These are phyloP conservation scores for Ambrosia hybrid DNA, from an alignment of 140 eudicot species.

Conservation along the genomic window DNA sequence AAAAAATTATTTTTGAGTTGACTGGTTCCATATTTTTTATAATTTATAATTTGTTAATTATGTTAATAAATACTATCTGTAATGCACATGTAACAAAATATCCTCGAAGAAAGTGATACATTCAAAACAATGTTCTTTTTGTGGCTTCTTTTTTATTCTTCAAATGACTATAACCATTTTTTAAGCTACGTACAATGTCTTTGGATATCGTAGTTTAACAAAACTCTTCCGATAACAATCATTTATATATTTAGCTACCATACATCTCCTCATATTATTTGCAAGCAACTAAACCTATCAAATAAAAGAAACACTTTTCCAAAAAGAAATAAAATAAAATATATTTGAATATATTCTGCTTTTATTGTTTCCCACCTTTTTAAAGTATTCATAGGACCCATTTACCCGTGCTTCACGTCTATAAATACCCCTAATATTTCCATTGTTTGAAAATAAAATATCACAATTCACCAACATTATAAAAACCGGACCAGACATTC, in stretches of 20 bases:
- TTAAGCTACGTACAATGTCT: not conserved
- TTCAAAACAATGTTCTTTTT: not conserved
- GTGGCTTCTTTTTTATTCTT: not conserved
- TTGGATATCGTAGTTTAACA: constrained; percentile 2
- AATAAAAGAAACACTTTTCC: not conserved
- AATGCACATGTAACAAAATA: not conserved
- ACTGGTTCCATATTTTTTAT: not conserved
- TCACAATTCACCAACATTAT: constrained; percentile 3
- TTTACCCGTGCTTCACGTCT: constrained; percentile 34
- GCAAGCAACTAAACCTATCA: not conserved
- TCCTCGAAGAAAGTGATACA: not conserved
- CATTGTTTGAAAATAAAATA: not conserved
- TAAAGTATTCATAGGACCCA: constrained; percentile 31
- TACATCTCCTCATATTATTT: no score
- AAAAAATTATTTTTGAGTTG: not conserved
- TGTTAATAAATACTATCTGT: not conserved
- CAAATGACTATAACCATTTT: not conserved
- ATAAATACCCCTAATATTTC: constrained; percentile 22
- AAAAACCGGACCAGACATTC: no score
- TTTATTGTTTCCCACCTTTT: constrained; percentile 36
- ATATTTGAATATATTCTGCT: constrained; percentile 28
- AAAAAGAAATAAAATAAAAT: not conserved
- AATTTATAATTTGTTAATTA: no score
- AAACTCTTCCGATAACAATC: constrained; percentile 12
- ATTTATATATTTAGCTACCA: not conserved